These are phyloP conservation scores for Morella rubra DNA, from an alignment of 306 rosid genomes.

Conservation along the genomic window DNA sequence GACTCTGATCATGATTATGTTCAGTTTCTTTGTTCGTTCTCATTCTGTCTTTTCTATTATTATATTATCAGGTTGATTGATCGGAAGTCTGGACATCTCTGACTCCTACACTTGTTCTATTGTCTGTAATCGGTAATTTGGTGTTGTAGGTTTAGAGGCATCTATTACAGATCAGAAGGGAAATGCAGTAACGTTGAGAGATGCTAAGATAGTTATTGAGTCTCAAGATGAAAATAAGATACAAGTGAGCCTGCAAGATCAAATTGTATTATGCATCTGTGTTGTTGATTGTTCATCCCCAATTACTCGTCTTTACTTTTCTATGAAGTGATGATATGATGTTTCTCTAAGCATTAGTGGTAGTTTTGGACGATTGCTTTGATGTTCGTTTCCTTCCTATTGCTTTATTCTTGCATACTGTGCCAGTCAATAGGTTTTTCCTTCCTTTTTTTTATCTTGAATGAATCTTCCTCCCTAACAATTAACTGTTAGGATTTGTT, in stretches of 20 bases:
- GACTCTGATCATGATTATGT: background rate
- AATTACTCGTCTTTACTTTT: conserved; percentile 7
- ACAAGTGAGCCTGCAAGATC: conserved; percentile 51
- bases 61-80: too few species aligned
- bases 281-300: background rate
- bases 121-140: background rate
- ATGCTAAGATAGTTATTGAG: conserved; percentile 53
- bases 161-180: conserved; percentile 54
- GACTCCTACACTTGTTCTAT: background rate
- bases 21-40: background rate
- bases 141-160: conserved; percentile 68
- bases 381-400: background rate
- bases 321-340: conserved; percentile 1
- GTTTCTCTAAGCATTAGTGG: background rate
- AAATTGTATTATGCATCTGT: background rate
- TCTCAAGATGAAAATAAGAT: conserved; percentile 55
- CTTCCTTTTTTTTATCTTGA: background rate
- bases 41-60: background rate
- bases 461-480: background rate
- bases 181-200: conserved; percentile 34
- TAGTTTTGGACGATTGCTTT: background rate
- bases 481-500: background rate
- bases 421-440: background rate
- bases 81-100: background rate
- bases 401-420: background rate